Evolutionary conservation across 805 yeast species (phyloP), one percentile per base, ranked within the genome.

Genomic region (Suhomyces sp.): DNA sequence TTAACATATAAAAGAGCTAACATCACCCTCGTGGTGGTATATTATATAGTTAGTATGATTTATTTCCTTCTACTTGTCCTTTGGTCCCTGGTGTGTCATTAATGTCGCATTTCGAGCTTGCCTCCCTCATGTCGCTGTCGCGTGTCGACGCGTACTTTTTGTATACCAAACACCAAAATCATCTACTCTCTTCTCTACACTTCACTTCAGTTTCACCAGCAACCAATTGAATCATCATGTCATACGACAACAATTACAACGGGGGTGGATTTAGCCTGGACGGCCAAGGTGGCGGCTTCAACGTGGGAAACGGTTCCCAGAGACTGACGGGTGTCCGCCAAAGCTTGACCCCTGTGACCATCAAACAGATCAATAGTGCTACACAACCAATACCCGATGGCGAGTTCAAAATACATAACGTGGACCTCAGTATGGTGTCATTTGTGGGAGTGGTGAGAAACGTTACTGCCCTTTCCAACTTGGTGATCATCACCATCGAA

Each of bases 401-500:
- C 9, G 83, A 81, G 5, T 84, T 74, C 54, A 67, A 62, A 19
- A 60, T 78, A 21, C 71, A 78, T 48, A 78, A 77, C 28, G 73
- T 82, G 25, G 82, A 79, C 36, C 58, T 84, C 34, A 76, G 73
- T 46, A 72, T 77, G 53, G 82, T 84, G 9, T 70, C 80, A 17
- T 58, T 83, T 48, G 76, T 81, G 6, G 95, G 88, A 1, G 77
- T 83, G 14, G 65, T 84, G n/a, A 70, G 91, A 51, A 77, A 76
- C 39, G 75, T 82, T 11, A 69, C 70, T 2, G 79, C 79, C 39
- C 73, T 72, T 39, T 72, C 83, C 2, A 67, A 81, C 6, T 76
- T 78, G 27, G 60, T 81, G 19, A 60, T 63, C 14, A 54, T 82
- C 28, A 77, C 79, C 13, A 51, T 84, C n/a, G 93, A 84, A 50